These are phyloP conservation scores for Wickerhamomyces chaumierensis DNA, from an alignment of 805 yeast genomes.

Conservation along the genomic window DNA sequence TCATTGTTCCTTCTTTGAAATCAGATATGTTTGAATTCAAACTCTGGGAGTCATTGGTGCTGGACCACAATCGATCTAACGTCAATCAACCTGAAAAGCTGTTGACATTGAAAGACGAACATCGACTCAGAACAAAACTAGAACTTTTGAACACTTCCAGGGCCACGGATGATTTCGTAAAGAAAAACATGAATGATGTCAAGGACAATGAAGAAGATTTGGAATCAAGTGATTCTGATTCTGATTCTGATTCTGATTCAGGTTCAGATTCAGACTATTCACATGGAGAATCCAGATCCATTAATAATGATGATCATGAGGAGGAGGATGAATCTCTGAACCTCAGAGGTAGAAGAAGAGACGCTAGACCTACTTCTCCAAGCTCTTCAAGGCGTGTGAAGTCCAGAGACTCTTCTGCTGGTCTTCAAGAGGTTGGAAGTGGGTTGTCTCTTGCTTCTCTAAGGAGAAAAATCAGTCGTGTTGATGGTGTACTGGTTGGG, in stretches of 20 bases:
- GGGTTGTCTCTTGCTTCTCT: too few species aligned
- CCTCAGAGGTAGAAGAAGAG: neutral
- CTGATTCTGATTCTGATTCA: neutral
- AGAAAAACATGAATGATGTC: conserved; percentile 3
- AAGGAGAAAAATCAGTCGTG: too few species aligned
- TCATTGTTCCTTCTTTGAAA: conserved; percentile 52
- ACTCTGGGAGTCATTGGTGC: conserved; percentile 20
- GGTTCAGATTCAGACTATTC: conserved; percentile 1
- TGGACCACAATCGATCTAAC: neutral
- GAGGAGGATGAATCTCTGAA: neutral
- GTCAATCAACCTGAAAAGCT: neutral
- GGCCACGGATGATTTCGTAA: conserved; percentile 4
- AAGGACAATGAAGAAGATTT: conserved; percentile 4
- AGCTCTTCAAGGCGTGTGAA: neutral
- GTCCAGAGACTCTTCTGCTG: conserved; percentile 1
- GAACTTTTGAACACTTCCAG: conserved; percentile 9
- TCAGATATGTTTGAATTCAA: conserved; percentile 39
- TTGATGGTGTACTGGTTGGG: too few species aligned
- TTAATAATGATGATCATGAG: neutral
- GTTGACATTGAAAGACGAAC: neutral
- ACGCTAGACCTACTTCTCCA: neutral
- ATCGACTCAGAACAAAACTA: conserved; percentile 9
- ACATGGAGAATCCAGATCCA: neutral
- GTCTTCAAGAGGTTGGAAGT: conserved; percentile 3
- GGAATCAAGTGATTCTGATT: too few species aligned